Conservation (phyloP, 2,329 filamentous ascomycete genomes). For the Xylaria sp. region DNA sequence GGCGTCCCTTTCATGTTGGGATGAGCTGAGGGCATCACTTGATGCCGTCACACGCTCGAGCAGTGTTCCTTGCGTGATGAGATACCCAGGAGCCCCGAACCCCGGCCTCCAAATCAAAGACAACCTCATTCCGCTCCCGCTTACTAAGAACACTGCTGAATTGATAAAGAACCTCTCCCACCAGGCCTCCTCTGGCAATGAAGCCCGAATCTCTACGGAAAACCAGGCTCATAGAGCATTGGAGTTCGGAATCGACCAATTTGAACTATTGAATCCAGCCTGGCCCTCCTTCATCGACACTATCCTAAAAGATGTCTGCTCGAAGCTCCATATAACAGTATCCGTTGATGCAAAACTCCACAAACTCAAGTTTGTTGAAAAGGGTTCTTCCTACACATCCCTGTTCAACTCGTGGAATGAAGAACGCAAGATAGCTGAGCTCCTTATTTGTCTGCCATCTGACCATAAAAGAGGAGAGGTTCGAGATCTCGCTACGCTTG, state of each 20-base stretch:
- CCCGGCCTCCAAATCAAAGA: background rate
- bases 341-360: background rate
- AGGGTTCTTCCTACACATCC: background rate
- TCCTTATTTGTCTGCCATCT: constrained; percentile 12
- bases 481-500: background rate
- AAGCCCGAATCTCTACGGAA: background rate
- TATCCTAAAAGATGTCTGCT: background rate
- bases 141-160: background rate
- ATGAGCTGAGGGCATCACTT: constrained; percentile 6
- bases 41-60: background rate
- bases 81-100: background rate
- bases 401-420: background rate
- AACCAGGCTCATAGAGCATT: background rate
- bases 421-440: background rate
- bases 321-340: background rate
- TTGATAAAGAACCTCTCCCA: background rate
- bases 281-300: constrained; percentile 2
- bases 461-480: background rate
- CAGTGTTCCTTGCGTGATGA: background rate
- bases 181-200: background rate
- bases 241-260: background rate
- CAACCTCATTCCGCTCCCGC: background rate
- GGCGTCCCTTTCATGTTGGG: constrained; percentile 3
- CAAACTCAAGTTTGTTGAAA: background rate
- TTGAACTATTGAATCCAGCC: background rate